These are phyloP conservation scores for Plectosphaerella sp. DNA, from an alignment of 2,329 filamentous ascomycete species.

Conservation along the genomic window DNA sequence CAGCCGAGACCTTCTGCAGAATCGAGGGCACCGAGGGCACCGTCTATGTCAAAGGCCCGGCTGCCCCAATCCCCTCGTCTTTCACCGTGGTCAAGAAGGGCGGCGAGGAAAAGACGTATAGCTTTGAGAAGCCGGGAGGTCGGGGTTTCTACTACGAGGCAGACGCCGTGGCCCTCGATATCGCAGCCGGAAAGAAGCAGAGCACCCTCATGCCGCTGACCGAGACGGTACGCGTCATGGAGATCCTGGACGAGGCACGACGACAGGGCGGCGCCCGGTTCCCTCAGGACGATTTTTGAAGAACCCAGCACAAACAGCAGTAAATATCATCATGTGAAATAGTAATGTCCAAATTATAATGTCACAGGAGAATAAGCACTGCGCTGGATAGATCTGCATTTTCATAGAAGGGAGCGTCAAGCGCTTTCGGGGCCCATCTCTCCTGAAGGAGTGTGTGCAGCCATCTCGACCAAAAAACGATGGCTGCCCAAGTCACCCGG, in stretches of 20 bases:
- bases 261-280: slow-evolving; percentile 23
- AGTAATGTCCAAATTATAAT: too few relatives aligned
- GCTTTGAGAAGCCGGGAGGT: slow-evolving; percentile 26
- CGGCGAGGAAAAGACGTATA: slow-evolving; percentile 23
- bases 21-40: slow-evolving; percentile 33
- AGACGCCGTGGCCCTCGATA: slow-evolving; percentile 34
- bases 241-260: slow-evolving; percentile 41
- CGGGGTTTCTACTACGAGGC: slow-evolving; percentile 40
- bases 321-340: not conserved
- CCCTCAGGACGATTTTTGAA: slow-evolving; percentile 17
- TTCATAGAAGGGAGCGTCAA: too few relatives aligned
- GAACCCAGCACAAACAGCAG: not conserved
- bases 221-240: slow-evolving; percentile 40
- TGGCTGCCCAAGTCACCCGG: not conserved
- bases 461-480: too few relatives aligned
- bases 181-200: slow-evolving; percentile 29
- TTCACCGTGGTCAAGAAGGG: slow-evolving; percentile 29
- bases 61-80: slow-evolving; percentile 23
- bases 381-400: too few relatives aligned
- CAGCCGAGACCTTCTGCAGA: slow-evolving; percentile 22
- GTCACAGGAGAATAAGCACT: too few relatives aligned
- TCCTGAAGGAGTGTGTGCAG: too few relatives aligned
- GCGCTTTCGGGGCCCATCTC: too few relatives aligned
- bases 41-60: slow-evolving; percentile 29
- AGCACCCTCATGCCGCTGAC: slow-evolving; percentile 38